A percentile compares a stretch with the other conserved stretches of the same genome.
phyloP scores from a whole-genome alignment of 2,329 filamentous ascomycete genomes.

The Fusarium phyllophilum region DNA sequence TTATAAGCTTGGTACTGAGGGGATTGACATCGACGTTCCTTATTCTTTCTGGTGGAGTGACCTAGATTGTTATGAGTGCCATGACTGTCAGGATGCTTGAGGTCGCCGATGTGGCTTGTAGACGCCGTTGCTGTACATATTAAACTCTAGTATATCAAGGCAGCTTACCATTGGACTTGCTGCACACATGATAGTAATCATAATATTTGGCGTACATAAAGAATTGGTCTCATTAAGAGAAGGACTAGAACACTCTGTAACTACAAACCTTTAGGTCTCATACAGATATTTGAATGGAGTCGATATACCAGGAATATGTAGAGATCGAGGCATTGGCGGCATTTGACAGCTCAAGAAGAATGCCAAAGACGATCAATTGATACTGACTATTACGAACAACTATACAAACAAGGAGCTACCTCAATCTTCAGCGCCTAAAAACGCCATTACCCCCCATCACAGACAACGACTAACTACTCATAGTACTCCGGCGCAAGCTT shows the following conservation, averaged over 20 bases:
- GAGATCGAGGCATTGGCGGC: no score
- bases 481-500: not conserved
- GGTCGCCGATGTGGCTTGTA: not conserved
- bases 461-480: rapidly evolving
- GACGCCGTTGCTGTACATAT: rapidly evolving
- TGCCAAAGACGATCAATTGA: not conserved
- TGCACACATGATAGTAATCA: rapidly evolving
- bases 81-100: constrained; percentile 3
- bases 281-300: not conserved
- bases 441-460: not conserved
- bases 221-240: rapidly evolving
- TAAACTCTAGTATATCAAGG: rapidly evolving
- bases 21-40: not conserved
- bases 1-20: constrained; percentile 12
- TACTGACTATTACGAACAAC: not conserved
- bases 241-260: not conserved
- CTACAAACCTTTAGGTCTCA: not conserved
- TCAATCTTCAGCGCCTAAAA: not conserved
- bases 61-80: constrained; percentile 11
- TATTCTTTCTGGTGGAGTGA: constrained; percentile 17
- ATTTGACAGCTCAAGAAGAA: no score
- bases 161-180: rapidly evolving
- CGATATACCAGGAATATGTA: not conserved
- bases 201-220: not conserved
- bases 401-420: rapidly evolving